Percentiles rank a stretch among this genome's conserved stretches.
phyloP scores from a whole-genome alignment of 139 green algal genomes.

The Auxenochlorella pyrenoidosa region DNA sequence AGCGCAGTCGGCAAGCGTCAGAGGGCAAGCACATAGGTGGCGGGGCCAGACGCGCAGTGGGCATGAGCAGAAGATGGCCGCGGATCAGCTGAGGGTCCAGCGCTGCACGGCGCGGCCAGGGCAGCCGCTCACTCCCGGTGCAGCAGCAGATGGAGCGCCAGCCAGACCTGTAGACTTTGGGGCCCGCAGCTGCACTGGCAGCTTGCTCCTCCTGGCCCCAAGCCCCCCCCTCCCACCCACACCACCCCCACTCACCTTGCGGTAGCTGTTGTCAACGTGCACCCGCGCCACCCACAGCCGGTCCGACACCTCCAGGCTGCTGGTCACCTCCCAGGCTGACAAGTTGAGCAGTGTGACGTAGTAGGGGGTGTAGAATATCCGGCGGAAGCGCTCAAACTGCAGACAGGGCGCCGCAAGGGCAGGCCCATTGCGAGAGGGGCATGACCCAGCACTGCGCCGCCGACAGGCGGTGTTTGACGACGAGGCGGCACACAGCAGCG shows the following conservation, averaged over 20 bases:
- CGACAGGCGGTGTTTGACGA: no score
- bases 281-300: slow-evolving; percentile 38
- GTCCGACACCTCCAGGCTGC: slow-evolving; percentile 37
- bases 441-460: no score
- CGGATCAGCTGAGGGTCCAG: no score
- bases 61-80: background rate
- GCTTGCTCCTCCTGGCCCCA: no score
- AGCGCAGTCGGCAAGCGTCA: background rate
- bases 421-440: no score
- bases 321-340: slow-evolving; percentile 13
- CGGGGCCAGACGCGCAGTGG: no score
- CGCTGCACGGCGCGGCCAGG: no score
- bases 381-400: slow-evolving; percentile 49
- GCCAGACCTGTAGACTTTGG: background rate
- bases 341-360: slow-evolving; percentile 39
- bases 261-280: slow-evolving; percentile 15
- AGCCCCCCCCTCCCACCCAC: background rate
- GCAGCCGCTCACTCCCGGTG: background rate
- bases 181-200: background rate
- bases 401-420: background rate
- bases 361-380: slow-evolving; percentile 50
- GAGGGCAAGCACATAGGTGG: no score
- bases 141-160: background rate
- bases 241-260: background rate
- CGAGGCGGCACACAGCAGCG: no score